Base-by-base conservation (phyloP, 805 yeast genomes). In the Candida ponderosae region DNA sequence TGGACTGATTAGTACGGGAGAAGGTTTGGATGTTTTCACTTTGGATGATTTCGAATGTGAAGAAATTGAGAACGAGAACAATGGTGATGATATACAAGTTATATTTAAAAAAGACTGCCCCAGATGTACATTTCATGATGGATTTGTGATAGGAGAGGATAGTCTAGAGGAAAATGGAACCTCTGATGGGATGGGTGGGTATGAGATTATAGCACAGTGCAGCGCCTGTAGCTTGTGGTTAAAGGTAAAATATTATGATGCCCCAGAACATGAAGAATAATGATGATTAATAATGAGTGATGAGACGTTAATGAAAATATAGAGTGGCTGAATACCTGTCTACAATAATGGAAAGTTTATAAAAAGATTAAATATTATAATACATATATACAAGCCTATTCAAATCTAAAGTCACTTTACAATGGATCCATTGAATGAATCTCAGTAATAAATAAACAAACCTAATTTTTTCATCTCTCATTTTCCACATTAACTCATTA, bases 201-300 rank as follows among this genome's bases (percentile, higher is more conserved):
- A 66, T 44, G 82, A 81, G 44, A 69, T 89, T 2, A 66, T 85
- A 18, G 76, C 85, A 0, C 96, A 89, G 50, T 90, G 97, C 54
- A 54, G 62, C 11, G 78, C 83, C 24, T 90, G 97, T 56, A 84
- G 95, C 54, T 54, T 88, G 23, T 90, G 96, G 96, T 59, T 90
- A 19, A 76, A 76, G 35, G 88, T 90, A 2, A 70, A 67, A 44
- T 85, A 80, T 50, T 75, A 66, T 45, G 88, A 76, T 44, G 39
- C 54, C 10, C 63, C 54, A 2, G 61, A 58, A 18, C 57, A 54
- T 15, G 33, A 43, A 23, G 39, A 40, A 15, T 6, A 14, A 24
- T 24, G 30, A 27, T 15, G 14, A 33, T 6, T 21, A 21, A 7
- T 21, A 21, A 21, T 21, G 7, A 21, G 10, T 21, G 24, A 21